A percentile compares a stretch with the other conserved stretches of the same genome.
Conservation (phyloP, 805 yeast species). For the Candida morakotiae region DNA sequence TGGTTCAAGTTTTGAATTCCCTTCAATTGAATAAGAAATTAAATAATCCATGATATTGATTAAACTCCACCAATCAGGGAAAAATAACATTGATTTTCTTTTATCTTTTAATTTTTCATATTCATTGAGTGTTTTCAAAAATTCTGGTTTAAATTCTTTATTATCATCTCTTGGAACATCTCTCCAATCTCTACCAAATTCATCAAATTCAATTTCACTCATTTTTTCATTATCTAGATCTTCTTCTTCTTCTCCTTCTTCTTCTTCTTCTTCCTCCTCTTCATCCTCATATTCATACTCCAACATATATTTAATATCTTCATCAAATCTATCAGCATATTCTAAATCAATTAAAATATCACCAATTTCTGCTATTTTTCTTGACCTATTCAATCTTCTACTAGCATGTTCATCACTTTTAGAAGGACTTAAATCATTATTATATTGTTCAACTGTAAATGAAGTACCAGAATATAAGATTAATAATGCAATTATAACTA, state of each 20-base stretch:
- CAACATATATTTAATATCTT: conserved; percentile 59
- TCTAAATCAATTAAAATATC: conserved; percentile 53
- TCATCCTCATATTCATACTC: conserved; percentile 46
- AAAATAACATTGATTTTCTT: conserved; percentile 25
- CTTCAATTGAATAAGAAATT: conserved; percentile 21
- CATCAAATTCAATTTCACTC: conserved; percentile 46
- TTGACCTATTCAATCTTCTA: conserved; percentile 17
- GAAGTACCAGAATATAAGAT: conserved; percentile 21
- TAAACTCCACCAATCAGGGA: conserved; percentile 21
- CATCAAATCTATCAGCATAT: conserved; percentile 63
- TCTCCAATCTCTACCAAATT: conserved; percentile 66
- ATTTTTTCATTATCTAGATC: not conserved
- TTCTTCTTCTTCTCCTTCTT: conserved; percentile 7
- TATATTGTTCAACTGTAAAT: conserved; percentile 7
- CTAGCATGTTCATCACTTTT: conserved; percentile 12
- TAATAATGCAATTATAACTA: conserved; percentile 52
- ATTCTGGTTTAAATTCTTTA: conserved; percentile 19
- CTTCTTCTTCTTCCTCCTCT: conserved; percentile 10
- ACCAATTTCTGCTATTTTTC: conserved; percentile 39
- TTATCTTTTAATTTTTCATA: conserved; percentile 14
- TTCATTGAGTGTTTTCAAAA: conserved; percentile 13
- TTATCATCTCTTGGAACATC: conserved; percentile 65
- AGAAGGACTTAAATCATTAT: conserved; percentile 5
- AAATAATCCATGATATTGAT: conserved; percentile 20
- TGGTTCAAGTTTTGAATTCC: conserved; percentile 17